Conservation (phyloP, 2,329 filamentous ascomycete species). For the Fusarium phyllophilum region DNA sequence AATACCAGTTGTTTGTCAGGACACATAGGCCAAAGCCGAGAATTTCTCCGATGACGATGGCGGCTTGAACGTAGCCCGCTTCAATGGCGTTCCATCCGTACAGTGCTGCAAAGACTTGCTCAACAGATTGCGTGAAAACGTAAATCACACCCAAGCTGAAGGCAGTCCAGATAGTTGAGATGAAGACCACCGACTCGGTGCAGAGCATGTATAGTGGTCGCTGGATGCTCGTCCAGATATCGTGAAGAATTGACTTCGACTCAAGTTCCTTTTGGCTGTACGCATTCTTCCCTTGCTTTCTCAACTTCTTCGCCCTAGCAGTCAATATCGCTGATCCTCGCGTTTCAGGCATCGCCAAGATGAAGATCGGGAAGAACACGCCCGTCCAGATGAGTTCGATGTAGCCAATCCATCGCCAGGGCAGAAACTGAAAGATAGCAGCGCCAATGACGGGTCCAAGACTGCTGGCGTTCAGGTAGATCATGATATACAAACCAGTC, state of each 20-base stretch:
- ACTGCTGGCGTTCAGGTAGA: constrained; percentile 21
- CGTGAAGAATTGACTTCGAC: constrained; percentile 8
- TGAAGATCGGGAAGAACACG: constrained; percentile 25
- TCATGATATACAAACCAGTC: constrained; percentile 17
- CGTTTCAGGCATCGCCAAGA: constrained; percentile 23
- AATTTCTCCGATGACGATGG: constrained; percentile 24
- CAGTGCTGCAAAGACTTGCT: constrained; percentile 8
- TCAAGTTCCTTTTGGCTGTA: constrained; percentile 23
- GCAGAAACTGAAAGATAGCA: constrained; percentile 9
- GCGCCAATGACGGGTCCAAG: constrained; percentile 24
- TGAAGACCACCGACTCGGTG: constrained; percentile 13
- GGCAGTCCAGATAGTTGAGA: constrained; percentile 15
- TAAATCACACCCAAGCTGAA: constrained; percentile 22
- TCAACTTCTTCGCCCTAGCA: background rate
- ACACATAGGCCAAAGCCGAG: constrained; percentile 17
- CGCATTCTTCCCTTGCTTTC: background rate
- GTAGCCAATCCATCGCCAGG: constrained; percentile 28
- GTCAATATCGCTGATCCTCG: constrained; percentile 14
- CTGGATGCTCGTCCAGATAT: constrained; percentile 6
- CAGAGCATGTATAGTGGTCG: constrained; percentile 26
- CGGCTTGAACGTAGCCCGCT: constrained; percentile 17
- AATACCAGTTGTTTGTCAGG: constrained; percentile 26
- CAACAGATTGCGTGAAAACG: constrained; percentile 22
- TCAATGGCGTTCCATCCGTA: constrained; percentile 26
- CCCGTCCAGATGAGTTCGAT: constrained; percentile 31